Percentiles rank a stretch among this genome's conserved stretches.
Evolutionary conservation across 495 filamentous ascomycete genomes (phyloP).

Genomic region (Penicillium maclennaniae): DNA sequence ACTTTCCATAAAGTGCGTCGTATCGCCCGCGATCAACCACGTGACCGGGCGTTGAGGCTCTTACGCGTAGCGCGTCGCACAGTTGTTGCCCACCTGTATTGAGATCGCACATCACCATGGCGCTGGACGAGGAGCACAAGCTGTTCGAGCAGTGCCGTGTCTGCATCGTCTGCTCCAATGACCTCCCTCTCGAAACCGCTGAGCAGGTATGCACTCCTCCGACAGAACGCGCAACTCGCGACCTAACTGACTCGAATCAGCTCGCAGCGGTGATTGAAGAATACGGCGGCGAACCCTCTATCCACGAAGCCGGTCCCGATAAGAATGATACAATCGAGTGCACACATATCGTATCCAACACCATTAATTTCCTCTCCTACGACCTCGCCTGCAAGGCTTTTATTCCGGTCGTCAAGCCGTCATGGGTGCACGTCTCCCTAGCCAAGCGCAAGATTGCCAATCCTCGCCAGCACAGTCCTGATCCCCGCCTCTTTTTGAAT

Average conservation of each 20-base stretch:
- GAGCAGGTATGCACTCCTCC: constrained; percentile 34
- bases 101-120: constrained; percentile 23
- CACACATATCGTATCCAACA: constrained; percentile 81
- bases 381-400: constrained; percentile 62
- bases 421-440: constrained; percentile 72
- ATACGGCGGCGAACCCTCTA: constrained; percentile 51
- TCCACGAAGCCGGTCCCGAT: constrained; percentile 40
- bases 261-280: constrained; percentile 40
- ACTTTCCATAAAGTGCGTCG: background rate
- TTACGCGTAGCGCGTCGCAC: constrained; percentile 8
- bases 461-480: constrained; percentile 79
- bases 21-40: constrained; percentile 2
- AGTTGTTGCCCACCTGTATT: background rate
- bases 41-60: constrained; percentile 12
- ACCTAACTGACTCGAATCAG: constrained; percentile 14
- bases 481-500: constrained; percentile 85
- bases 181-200: constrained; percentile 42
- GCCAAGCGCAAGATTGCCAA: constrained; percentile 66
- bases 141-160: constrained; percentile 44
- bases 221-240: constrained; percentile 6
- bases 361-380: constrained; percentile 86
- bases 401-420: constrained; percentile 78
- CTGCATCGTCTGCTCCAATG: constrained; percentile 44
- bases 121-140: constrained; percentile 24
- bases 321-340: constrained; percentile 54